phyloP scores from a whole-genome alignment of 305 asterid genomes.

The Fraxinus sp. region DNA sequence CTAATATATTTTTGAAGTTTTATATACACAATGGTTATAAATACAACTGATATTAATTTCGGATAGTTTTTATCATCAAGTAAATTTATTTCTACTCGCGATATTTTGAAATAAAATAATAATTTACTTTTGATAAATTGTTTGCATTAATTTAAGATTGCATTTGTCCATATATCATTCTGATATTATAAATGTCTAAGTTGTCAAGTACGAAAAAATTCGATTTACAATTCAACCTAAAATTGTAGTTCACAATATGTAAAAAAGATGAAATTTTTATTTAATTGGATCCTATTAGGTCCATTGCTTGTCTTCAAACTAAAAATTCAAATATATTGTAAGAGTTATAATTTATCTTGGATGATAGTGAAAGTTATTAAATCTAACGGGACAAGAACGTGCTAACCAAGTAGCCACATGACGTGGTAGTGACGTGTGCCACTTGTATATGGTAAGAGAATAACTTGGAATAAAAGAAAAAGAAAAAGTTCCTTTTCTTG shows the following conservation, averaged over 20 bases:
- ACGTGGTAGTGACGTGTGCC: neutral
- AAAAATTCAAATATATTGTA: too few species aligned
- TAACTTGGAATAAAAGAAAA: too few species aligned
- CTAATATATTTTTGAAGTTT: neutral
- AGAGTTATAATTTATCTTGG: too few species aligned
- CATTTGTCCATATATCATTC: neutral
- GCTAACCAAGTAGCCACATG: too few species aligned
- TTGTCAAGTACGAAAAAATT: neutral
- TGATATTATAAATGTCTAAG: neutral
- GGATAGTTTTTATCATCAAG: neutral
- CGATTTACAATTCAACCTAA: neutral
- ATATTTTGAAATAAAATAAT: too few species aligned
- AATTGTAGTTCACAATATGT: neutral
- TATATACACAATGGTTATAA: neutral
- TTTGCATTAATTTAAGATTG: too few species aligned
- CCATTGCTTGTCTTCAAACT: too few species aligned
- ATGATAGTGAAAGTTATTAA: neutral
- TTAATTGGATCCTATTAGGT: too few species aligned
- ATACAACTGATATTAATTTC: too few species aligned
- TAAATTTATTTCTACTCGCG: neutral
- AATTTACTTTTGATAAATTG: neutral
- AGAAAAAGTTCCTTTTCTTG: too few species aligned
- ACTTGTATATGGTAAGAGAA: neutral
- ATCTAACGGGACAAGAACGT: too few species aligned
- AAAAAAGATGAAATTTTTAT: neutral